phyloP scores from a whole-genome alignment of 371 early-diverging fungal genomes.

The Blastocladiella emersonii region DNA sequence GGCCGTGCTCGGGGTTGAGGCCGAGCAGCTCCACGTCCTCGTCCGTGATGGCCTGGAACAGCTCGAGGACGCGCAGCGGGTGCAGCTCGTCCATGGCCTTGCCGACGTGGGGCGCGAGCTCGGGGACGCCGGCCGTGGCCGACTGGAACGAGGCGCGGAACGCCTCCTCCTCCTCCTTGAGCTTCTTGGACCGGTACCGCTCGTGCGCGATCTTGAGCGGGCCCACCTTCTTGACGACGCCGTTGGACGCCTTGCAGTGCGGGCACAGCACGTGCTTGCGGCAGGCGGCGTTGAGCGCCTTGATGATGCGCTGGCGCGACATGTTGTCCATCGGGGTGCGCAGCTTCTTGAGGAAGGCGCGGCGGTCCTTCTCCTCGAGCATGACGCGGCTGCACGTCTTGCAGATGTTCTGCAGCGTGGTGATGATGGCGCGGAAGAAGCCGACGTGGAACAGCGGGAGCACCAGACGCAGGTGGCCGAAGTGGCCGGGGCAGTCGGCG shows the following conservation, averaged over 20 bases:
- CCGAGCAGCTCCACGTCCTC: constrained; percentile 95
- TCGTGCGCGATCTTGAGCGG: constrained; percentile 74
- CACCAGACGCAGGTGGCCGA: constrained; percentile 97
- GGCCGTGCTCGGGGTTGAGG: constrained; percentile 62
- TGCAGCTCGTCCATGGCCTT: constrained; percentile 93
- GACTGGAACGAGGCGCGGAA: constrained; percentile 26
- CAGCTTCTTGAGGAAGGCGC: constrained; percentile 27
- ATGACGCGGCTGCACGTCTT: constrained; percentile 86
- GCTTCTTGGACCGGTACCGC: constrained; percentile 74
- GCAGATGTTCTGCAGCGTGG: constrained; percentile 98
- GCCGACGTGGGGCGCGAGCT: constrained; percentile 52
- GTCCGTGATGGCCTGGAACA: constrained; percentile 74
- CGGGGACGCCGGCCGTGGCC: constrained; percentile 46
- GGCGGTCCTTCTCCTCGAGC: constrained; percentile 37
- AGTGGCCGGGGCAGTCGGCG: constrained; percentile 97
- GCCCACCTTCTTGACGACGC: constrained; percentile 78
- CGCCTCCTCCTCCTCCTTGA: constrained; percentile 18
- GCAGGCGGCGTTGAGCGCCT: constrained; percentile 70
- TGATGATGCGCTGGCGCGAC: constrained; percentile 57
- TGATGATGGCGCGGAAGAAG: constrained; percentile 53
- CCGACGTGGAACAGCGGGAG: constrained; percentile 90
- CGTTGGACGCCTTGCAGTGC: constrained; percentile 35
- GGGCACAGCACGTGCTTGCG: constrained; percentile 82
- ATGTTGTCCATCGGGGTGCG: constrained; percentile 72
- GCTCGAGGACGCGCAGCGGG: constrained; percentile 68